Evolutionary conservation across 345 rosid genomes (phyloP), one percentile per base, ranked within the genome.

Genomic region (Iberis pinnata): DNA sequence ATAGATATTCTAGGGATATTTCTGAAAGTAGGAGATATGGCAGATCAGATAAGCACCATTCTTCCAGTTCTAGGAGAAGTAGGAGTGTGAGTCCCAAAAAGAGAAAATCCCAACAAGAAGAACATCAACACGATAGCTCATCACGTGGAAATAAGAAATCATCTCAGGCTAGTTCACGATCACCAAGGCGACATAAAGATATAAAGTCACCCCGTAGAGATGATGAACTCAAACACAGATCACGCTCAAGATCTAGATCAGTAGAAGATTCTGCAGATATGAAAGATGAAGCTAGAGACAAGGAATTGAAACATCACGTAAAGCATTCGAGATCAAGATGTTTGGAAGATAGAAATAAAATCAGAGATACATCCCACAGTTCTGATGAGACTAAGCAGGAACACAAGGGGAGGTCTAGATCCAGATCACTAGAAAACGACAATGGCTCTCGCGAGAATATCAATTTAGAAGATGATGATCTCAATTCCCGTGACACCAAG

Each of bases 51-150:
- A 79, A 72, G 68, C 76, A 36, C 50, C 70, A 54, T 73, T 80
- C 86, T 22, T 71, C 83, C 52, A 33, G 69, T 60, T 74, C 85
- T 18, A 76, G 82, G 73, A 85, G 96, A 77, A 77, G 80, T 59
- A 79, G 75, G 76, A 85, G 96, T 63, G 60, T 41, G 25, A 83
- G 94, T 54, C 98, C 95, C 43, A 77, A 37, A 38, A 54, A 25
- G 42, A 83, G 81, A 71, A 82, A 73, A 66, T 79, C 80, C 10
- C 38, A 55, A 58, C 63, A 64, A 37, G 73, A 58, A 47, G 83
- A 71, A 56, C 80, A 26, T 46, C 62, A 19, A 37, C 74, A 64
- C 1, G 79, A 76, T 56, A 74, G 83, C 68, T 79, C 92, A 63
- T 74, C 78, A 3, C 72, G 49, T 50, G 73, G 70, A 55, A 53